phyloP scores from a whole-genome alignment of 495 filamentous ascomycete genomes.

The Patellaria atrata region DNA sequence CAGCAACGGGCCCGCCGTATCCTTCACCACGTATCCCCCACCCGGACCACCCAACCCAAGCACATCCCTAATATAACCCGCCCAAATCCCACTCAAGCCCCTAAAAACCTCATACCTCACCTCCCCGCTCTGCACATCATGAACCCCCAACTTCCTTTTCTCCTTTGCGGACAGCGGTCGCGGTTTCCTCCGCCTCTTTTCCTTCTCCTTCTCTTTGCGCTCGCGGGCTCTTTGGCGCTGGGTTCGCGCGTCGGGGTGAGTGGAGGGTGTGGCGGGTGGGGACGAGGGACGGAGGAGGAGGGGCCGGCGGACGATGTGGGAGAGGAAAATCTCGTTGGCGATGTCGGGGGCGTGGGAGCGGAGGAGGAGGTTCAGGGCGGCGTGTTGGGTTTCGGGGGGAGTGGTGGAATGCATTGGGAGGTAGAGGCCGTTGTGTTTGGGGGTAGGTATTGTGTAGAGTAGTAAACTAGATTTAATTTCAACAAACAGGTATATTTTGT shows the following conservation, averaged over 20 bases:
- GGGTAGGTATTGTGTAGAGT: no score
- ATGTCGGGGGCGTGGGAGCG: conserved; percentile 60
- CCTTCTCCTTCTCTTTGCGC: conserved; percentile 37
- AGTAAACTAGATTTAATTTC: no score
- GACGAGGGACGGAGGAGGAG: conserved; percentile 64
- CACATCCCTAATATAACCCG: conserved; percentile 48
- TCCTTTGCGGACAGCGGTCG: conserved; percentile 67
- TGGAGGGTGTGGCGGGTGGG: conserved; percentile 30
- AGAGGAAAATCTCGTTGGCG: conserved; percentile 54
- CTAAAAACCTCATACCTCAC: conserved; percentile 65
- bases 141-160: conserved; percentile 55
- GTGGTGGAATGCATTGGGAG: no score
- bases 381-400: conserved; percentile 22
- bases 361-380: conserved; percentile 52
- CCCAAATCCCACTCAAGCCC: conserved; percentile 65
- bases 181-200: conserved; percentile 41
- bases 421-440: no score
- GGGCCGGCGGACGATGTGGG: conserved; percentile 70
- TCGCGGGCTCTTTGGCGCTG: conserved; percentile 37
- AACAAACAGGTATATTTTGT: no score
- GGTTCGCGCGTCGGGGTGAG: conserved; percentile 43
- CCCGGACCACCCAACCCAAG: conserved; percentile 20
- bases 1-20: conserved; percentile 48
- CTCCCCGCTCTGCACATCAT: conserved; percentile 53
- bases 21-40: conserved; percentile 33